These are phyloP conservation scores for Aspergillus pseudoglaucus DNA, from an alignment of 2,329 filamentous ascomycete species.

Conservation along the genomic window DNA sequence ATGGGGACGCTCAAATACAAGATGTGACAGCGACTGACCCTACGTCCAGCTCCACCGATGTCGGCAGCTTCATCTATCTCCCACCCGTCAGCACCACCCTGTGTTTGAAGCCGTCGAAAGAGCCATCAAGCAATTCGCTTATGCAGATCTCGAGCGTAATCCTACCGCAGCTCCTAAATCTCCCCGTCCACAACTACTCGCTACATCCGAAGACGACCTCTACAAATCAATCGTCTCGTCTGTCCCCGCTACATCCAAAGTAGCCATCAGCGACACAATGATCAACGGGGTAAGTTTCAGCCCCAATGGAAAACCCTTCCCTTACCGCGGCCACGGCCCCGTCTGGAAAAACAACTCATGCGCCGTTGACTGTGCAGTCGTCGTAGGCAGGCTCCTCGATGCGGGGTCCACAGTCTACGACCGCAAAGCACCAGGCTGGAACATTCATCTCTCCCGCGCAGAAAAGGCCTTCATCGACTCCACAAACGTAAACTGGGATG, in stretches of 20 bases:
- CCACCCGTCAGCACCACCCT: neutral
- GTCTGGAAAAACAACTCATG: slow-evolving; percentile 17
- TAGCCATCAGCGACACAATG: slow-evolving; percentile 10
- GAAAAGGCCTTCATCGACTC: slow-evolving; percentile 23
- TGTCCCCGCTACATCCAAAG: slow-evolving; percentile 8
- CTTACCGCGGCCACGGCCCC: slow-evolving; percentile 28
- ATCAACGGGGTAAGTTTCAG: slow-evolving; percentile 11
- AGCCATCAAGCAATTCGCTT: slow-evolving; percentile 20
- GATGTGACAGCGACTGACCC: no score
- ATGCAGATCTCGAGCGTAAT: slow-evolving; percentile 25
- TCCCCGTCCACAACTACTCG: slow-evolving; percentile 7
- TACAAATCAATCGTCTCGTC: slow-evolving; percentile 11
- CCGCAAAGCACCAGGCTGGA: slow-evolving; percentile 11
- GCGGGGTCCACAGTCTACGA: slow-evolving; percentile 31
- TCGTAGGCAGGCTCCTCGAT: slow-evolving; percentile 30
- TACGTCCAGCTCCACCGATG: neutral
- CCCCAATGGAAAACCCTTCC: slow-evolving; percentile 12
- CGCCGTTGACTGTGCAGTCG: slow-evolving; percentile 26
- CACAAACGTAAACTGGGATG: slow-evolving; percentile 25
- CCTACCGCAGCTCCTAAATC: slow-evolving; percentile 12
- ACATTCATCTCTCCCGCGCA: slow-evolving; percentile 7
- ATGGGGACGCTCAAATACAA: no score
- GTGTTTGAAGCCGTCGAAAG: slow-evolving; percentile 18
- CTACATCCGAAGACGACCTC: slow-evolving; percentile 11
- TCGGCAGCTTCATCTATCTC: neutral